Percentiles rank a stretch among this genome's conserved stretches.
phyloP scores from a whole-genome alignment of 768 basidiomycete species.

The Phylloporus sp. region DNA sequence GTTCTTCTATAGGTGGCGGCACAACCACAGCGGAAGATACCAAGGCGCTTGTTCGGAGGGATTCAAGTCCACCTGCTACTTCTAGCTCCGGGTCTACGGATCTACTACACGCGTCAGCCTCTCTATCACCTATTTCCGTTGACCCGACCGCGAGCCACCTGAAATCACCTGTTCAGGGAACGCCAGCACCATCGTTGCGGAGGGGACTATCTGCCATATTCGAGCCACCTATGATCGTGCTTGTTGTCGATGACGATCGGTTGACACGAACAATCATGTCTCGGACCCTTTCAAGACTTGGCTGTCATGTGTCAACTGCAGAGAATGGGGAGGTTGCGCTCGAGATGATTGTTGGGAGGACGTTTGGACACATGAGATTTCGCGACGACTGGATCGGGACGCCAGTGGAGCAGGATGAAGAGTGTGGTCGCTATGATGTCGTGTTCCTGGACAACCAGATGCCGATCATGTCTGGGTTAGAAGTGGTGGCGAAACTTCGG shows the following conservation, averaged over 20 bases:
- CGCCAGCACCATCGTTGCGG: constrained; percentile 8
- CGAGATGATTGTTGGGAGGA: constrained; percentile 57
- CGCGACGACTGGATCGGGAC: not conserved
- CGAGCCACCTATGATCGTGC: constrained; percentile 55
- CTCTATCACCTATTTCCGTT: constrained; percentile 1
- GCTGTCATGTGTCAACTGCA: constrained; percentile 74
- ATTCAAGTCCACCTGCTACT: not conserved
- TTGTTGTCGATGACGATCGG: constrained; percentile 82
- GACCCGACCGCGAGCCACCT: constrained; percentile 8
- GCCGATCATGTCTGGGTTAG: constrained; percentile 75
- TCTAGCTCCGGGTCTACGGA: constrained; percentile 5
- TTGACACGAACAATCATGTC: constrained; percentile 80
- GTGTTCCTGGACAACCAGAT: constrained; percentile 75
- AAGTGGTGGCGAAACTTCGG: constrained; percentile 61
- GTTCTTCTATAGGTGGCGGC: constrained; percentile 1
- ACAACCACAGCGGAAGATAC: constrained; percentile 5
- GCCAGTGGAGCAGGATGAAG: not conserved
- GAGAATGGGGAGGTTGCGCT: constrained; percentile 82
- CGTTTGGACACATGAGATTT: not conserved
- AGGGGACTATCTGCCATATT: constrained; percentile 26
- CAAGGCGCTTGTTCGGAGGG: not conserved
- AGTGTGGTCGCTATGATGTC: constrained; percentile 34
- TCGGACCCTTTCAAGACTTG: constrained; percentile 71
- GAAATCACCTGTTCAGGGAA: constrained; percentile 13
- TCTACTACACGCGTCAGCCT: not conserved